A percentile compares a stretch with the other conserved stretches of the same genome.
Evolutionary conservation across 1,139 yeast genomes (phyloP).

Genomic region (Kodamaea sp.): DNA sequence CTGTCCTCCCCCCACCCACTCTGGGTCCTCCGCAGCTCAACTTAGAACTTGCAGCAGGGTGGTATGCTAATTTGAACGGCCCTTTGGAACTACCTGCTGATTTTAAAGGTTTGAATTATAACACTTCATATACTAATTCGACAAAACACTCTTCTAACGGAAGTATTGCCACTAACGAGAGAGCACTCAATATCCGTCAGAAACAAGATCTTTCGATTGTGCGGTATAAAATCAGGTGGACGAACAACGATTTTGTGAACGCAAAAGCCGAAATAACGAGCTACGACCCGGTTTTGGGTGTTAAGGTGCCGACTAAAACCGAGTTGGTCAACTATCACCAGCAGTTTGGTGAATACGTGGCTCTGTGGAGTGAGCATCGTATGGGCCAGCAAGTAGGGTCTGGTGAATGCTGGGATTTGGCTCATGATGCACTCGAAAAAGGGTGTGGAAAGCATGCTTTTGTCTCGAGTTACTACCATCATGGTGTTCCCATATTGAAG

Average conservation of each 20-base stretch:
- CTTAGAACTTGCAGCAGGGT: constrained; percentile 40
- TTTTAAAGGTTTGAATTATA: constrained; percentile 35
- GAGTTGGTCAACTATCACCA: constrained; percentile 41
- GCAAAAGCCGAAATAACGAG: constrained; percentile 29
- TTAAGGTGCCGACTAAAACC: constrained; percentile 30
- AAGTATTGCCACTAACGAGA: constrained; percentile 12
- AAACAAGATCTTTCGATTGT: constrained; percentile 48
- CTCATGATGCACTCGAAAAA: constrained; percentile 56
- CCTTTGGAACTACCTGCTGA: constrained; percentile 31
- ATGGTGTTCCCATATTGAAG: constrained; percentile 55
- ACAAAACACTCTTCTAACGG: constrained; percentile 7
- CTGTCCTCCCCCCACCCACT: constrained; percentile 13
- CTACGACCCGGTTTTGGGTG: constrained; percentile 46
- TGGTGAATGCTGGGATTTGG: constrained; percentile 82
- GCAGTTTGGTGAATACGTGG: constrained; percentile 52
- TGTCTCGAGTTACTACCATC: constrained; percentile 50
- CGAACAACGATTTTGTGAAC: constrained; percentile 19
- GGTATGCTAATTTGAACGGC: constrained; percentile 37
- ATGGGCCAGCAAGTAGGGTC: constrained; percentile 56
- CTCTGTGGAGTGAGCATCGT: constrained; percentile 59
- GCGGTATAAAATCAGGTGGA: constrained; percentile 48
- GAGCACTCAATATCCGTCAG: constrained; percentile 36
- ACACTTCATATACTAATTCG: constrained; percentile 19
- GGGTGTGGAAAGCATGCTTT: constrained; percentile 65
- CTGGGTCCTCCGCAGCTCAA: constrained; percentile 35